These are phyloP conservation scores for Monilinia polystroma DNA, from an alignment of 2,329 filamentous ascomycete species.

Conservation along the genomic window DNA sequence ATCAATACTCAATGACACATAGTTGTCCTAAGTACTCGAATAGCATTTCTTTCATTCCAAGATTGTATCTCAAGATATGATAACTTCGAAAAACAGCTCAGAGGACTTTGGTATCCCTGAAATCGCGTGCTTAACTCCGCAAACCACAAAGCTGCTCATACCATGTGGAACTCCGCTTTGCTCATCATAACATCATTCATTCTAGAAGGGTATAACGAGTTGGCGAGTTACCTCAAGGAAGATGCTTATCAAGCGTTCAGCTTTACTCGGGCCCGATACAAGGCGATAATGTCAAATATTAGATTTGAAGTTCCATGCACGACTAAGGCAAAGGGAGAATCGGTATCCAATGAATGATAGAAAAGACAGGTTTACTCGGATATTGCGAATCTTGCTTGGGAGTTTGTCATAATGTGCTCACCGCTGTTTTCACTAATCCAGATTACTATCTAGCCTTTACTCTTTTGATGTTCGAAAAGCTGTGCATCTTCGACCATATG, in stretches of 20 bases:
- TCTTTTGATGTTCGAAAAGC: not conserved
- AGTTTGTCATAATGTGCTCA: too few relatives aligned
- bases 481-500: not conserved
- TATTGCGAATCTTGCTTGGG: fast-evolving
- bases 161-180: not conserved
- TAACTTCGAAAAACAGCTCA: too few relatives aligned
- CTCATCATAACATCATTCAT: not conserved
- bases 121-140: not conserved
- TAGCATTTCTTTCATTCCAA: not conserved
- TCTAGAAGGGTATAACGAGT: not conserved
- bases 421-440: not conserved
- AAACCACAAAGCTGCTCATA: not conserved
- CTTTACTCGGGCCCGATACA: not conserved
- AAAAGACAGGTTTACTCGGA: not conserved
- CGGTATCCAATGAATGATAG: not conserved
- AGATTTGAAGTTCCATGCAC: not conserved
- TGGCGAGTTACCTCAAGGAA: not conserved
- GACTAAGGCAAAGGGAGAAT: not conserved
- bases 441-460: not conserved
- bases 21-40: not conserved
- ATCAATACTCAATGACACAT: not conserved
- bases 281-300: not conserved
- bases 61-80: not conserved
- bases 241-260: not conserved
- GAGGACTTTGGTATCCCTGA: not conserved